Evolutionary conservation across 2,329 filamentous ascomycete species (phyloP).

Genomic region (Fusarium xylarioides): DNA sequence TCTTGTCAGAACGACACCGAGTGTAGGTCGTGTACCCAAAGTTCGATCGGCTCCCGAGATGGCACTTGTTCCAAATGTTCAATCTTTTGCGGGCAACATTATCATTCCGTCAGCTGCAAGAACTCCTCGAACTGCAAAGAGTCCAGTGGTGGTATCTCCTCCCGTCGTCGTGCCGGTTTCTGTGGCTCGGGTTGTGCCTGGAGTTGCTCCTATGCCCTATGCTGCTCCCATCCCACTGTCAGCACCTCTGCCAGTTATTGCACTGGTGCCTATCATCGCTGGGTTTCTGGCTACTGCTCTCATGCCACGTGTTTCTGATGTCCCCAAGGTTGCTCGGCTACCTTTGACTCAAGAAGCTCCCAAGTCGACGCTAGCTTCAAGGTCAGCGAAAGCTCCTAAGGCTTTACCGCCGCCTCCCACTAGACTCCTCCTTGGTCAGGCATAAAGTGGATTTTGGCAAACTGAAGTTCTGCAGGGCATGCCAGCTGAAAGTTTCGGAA

Average conservation of each 20-base stretch:
- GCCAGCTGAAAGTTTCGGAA: accelerated
- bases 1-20: not conserved
- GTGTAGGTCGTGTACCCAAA: conserved; percentile 4
- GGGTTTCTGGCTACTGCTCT: conserved; percentile 6
- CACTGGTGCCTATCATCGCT: conserved; percentile 22
- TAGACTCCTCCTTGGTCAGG: not conserved
- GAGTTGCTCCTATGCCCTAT: conserved; percentile 1
- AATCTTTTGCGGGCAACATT: not conserved
- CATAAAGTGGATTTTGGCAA: not conserved
- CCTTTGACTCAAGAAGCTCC: conserved; percentile 16
- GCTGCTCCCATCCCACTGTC: conserved; percentile 12
- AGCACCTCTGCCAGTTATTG: conserved; percentile 19
- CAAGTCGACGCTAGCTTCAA: conserved; percentile 4
- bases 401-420: not conserved
- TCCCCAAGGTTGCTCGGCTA: not conserved
- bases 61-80: not conserved
- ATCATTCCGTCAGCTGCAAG: not conserved
- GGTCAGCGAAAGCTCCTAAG: not conserved
- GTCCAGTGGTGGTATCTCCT: not conserved
- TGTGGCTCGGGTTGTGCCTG: not conserved
- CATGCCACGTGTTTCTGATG: not conserved
- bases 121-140: not conserved
- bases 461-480: accelerated
- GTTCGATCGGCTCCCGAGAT: not conserved
- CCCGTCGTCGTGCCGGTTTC: conserved; percentile 2